Percentiles rank a stretch among this genome's conserved stretches.
Conservation (phyloP, 2,329 filamentous ascomycete genomes). For the Trichoderma sp. region DNA sequence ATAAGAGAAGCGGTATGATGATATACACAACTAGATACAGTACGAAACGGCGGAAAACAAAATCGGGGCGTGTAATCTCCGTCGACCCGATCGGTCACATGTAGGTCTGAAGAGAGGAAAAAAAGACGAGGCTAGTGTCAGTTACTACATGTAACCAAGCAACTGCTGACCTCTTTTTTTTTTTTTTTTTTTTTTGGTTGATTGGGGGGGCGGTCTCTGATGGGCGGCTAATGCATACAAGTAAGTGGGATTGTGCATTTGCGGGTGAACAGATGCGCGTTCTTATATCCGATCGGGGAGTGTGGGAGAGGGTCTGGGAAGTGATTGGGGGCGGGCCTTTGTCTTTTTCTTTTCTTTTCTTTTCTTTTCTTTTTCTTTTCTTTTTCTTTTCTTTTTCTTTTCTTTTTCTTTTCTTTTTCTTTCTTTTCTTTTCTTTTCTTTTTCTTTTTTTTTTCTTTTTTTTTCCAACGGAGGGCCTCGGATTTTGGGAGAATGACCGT, state of each 20-base stretch:
- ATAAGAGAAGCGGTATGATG: neutral
- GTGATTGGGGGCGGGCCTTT: neutral
- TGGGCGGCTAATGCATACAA: slow-evolving; percentile 2
- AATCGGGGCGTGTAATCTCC: neutral
- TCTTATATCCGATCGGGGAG: neutral
- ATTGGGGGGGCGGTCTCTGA: neutral
- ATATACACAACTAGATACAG: neutral
- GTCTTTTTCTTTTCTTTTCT: no score
- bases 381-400: no score
- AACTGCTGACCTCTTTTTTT: neutral
- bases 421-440: no score
- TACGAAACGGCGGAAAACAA: neutral
- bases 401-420: no score
- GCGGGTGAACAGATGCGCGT: neutral
- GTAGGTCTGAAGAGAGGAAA: neutral
- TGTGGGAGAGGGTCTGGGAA: neutral
- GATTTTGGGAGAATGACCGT: no score
- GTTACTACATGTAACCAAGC: neutral
- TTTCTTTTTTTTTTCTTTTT: no score
- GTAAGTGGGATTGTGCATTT: neutral
- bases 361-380: no score
- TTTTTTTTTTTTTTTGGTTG: neutral
- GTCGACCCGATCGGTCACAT: slow-evolving; percentile 3
- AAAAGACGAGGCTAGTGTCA: neutral
- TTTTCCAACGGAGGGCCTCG: no score